A percentile compares a stretch with the other conserved stretches of the same genome.
Conservation (phyloP, 768 basidiomycete species). For the Lentinula aciculospora region DNA sequence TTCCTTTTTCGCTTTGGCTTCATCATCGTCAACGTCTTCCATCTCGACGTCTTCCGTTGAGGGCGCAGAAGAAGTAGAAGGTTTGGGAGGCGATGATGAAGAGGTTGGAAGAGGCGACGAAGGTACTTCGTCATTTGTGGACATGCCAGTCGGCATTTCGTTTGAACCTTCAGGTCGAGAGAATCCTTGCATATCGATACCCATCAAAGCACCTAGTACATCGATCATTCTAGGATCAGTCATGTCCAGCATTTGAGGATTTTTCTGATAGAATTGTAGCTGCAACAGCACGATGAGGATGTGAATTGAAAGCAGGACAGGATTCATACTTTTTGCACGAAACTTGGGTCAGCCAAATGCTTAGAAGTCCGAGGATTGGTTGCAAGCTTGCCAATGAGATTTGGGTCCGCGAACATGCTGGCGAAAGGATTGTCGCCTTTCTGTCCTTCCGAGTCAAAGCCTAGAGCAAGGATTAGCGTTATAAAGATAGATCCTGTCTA, state of each 20-base stretch:
- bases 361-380: conserved; percentile 81
- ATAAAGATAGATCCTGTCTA: neutral
- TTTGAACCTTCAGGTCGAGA: conserved; percentile 80
- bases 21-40: conserved; percentile 66
- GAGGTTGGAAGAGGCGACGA: conserved; percentile 34
- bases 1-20: conserved; percentile 67
- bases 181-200: conserved; percentile 86
- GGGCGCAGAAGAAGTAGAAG: conserved; percentile 29
- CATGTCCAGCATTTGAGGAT: conserved; percentile 60
- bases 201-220: conserved; percentile 89
- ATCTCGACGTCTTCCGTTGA: conserved; percentile 44
- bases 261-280: conserved; percentile 63
- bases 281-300: conserved; percentile 19
- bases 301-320: neutral
- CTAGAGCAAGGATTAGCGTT: conserved; percentile 14
- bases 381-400: conserved; percentile 77
- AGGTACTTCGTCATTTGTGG: conserved; percentile 19
- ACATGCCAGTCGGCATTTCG: conserved; percentile 63
- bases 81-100: conserved; percentile 37
- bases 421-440: conserved; percentile 59
- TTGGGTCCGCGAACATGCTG: conserved; percentile 81
- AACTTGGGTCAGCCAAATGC: conserved; percentile 77
- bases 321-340: conserved; percentile 58
- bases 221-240: conserved; percentile 91
- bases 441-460: conserved; percentile 24